phyloP scores from a whole-genome alignment of 768 basidiomycete genomes.

The Symmetrospora coprosmae region DNA sequence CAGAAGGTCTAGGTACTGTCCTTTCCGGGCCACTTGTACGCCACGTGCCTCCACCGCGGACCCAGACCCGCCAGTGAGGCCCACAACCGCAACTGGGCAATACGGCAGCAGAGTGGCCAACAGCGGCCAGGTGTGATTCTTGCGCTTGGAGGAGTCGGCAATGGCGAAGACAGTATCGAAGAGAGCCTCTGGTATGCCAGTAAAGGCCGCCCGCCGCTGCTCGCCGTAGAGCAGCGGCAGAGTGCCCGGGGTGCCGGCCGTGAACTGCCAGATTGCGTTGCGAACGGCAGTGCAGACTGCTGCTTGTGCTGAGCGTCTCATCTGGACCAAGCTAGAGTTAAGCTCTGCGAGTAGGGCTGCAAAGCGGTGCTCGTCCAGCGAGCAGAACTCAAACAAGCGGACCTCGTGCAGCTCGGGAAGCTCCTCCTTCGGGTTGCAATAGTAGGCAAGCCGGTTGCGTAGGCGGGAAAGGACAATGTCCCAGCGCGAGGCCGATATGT shows the following conservation, averaged over 20 bases:
- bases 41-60: conserved; percentile 9
- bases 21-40: conserved; percentile 9
- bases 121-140: neutral
- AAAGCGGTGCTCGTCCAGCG: neutral
- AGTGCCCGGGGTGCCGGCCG: neutral
- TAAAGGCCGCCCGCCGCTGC: neutral
- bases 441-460: neutral
- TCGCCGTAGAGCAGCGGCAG: neutral
- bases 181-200: neutral
- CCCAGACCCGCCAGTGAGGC: too few relatives aligned
- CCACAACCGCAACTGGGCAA: too few relatives aligned
- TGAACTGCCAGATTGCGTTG: neutral
- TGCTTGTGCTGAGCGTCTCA: neutral
- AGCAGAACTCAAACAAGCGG: neutral
- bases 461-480: conserved; percentile 1
- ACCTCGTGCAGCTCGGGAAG: neutral
- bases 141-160: neutral
- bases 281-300: neutral
- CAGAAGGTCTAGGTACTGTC: neutral
- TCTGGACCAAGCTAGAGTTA: neutral
- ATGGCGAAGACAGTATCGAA: neutral
- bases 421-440: neutral
- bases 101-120: neutral
- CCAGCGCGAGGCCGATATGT: conserved; percentile 19
- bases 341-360: neutral